Base-by-base conservation (phyloP, 2,329 filamentous ascomycete species). In the Arthrobotrys musiformis region DNA sequence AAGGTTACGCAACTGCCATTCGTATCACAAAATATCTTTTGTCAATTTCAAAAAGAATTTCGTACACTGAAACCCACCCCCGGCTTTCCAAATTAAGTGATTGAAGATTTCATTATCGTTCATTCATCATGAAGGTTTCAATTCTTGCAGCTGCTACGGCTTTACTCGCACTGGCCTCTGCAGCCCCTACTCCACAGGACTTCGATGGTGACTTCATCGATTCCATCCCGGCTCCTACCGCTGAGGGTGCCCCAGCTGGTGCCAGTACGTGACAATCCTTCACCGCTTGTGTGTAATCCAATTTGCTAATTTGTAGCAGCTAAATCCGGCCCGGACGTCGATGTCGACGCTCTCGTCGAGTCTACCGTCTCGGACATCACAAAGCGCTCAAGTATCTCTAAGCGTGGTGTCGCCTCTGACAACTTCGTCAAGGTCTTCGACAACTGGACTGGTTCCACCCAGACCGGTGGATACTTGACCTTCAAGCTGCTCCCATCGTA, bases 351-450 rank as follows among this genome's bases (percentile, higher is more conserved):
- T 54, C 63, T 56, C 26, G 48, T 67, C 19, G 62, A 54, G 22
- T n/a, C 24, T 15, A 26, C 33, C 15, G 22, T 26, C 19, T 35
- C 19, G 19, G 50, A 40, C 42, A 69, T 40, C 28, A 8, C 48
- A n/a, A 44, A 54, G 50, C 50, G 50, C 28, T 19, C 22, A 9
- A 33, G 35, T 15, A 30, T 46, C 5, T 48, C 26, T 26, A 68
- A 68, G 30, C 63, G 63, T 13, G 48, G 48, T 42, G 48, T 56
- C 19, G 46, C 63, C 30, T 28, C 19, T 37, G 63, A 68, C 33
- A 48, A 44, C 15, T 68, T 68, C 50, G 63, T 68, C 48, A 68
- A 68, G 52, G 46, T 68, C 8, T 68, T 68, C 50, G 63, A 68
- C 17, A 68, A 56, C 33, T 50, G 44, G 46, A 28, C 33, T 17